Percentiles rank a stretch among this genome's conserved stretches.
phyloP scores from a whole-genome alignment of 345 rosid genomes.

The Stellera chamaejasme region DNA sequence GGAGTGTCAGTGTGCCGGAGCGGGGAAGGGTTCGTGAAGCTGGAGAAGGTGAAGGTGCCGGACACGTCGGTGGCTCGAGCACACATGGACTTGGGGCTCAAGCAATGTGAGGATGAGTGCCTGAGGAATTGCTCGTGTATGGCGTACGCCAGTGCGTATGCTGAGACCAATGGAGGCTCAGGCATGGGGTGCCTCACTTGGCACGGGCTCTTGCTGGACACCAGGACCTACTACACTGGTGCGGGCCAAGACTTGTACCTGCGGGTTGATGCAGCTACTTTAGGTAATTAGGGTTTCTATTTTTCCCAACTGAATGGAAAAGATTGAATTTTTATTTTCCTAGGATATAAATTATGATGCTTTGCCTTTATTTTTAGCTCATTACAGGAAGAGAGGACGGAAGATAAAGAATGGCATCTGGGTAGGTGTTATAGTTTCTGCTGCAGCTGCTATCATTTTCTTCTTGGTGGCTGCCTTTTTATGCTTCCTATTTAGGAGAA shows the following conservation, averaged over 20 bases:
- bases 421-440: slow-evolving; percentile 15
- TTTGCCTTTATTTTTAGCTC: slow-evolving; percentile 16
- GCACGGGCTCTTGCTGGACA: slow-evolving; percentile 39
- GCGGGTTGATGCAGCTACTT: slow-evolving; percentile 33
- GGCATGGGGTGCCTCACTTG: slow-evolving; percentile 57
- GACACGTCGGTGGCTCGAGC: slow-evolving; percentile 30
- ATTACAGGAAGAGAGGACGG: slow-evolving; percentile 16
- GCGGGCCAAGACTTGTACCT: slow-evolving; percentile 45
- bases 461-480: slow-evolving; percentile 8
- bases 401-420: slow-evolving; percentile 19
- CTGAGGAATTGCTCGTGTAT: slow-evolving; percentile 44
- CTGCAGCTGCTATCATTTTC: slow-evolving; percentile 10
- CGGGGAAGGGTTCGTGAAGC: slow-evolving; percentile 48
- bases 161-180: slow-evolving; percentile 23
- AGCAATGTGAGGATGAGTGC: slow-evolving; percentile 32
- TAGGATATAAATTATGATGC: too few species aligned
- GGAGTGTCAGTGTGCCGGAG: slow-evolving; percentile 14
- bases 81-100: slow-evolving; percentile 31
- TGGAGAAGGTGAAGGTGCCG: slow-evolving; percentile 38
- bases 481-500: slow-evolving; percentile 15
- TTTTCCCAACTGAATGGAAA: too few species aligned
- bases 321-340: too few species aligned
- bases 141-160: slow-evolving; percentile 45
- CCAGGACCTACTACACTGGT: slow-evolving; percentile 19
- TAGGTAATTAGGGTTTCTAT: slow-evolving; percentile 27